Conservation (phyloP, 345 rosid species). For the Brassica rapa region DNA sequence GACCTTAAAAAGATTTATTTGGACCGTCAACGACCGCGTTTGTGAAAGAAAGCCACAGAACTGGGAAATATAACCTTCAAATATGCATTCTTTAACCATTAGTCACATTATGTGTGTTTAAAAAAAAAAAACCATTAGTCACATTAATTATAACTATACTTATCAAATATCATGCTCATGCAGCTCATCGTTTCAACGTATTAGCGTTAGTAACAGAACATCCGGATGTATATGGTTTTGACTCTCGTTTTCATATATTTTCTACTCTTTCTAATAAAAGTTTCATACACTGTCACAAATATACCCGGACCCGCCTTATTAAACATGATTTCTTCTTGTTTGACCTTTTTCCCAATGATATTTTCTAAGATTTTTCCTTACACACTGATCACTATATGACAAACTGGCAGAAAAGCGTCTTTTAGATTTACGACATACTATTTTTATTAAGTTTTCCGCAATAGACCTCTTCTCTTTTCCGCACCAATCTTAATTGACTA, state of each 20-base stretch:
- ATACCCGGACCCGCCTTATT: constrained; percentile 6
- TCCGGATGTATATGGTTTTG: not conserved
- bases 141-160: not conserved
- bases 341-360: constrained; percentile 24
- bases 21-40: not conserved
- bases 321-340: not conserved
- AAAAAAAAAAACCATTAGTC: too few relatives aligned
- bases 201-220: not conserved
- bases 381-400: not conserved
- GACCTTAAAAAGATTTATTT: not conserved
- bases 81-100: not conserved
- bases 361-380: not conserved
- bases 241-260: not conserved
- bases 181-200: not conserved
- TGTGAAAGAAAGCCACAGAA: not conserved
- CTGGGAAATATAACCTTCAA: not conserved
- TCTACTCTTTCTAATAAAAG: not conserved
- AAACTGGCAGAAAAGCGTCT: not conserved
- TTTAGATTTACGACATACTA: not conserved
- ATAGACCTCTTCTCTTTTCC: too few relatives aligned
- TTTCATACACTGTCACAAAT: not conserved
- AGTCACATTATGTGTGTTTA: too few relatives aligned
- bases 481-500: too few relatives aligned
- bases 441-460: too few relatives aligned
- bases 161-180: not conserved